Evolutionary conservation across 2,329 filamentous ascomycete genomes (phyloP).

Genomic region (Septoria linicola): DNA sequence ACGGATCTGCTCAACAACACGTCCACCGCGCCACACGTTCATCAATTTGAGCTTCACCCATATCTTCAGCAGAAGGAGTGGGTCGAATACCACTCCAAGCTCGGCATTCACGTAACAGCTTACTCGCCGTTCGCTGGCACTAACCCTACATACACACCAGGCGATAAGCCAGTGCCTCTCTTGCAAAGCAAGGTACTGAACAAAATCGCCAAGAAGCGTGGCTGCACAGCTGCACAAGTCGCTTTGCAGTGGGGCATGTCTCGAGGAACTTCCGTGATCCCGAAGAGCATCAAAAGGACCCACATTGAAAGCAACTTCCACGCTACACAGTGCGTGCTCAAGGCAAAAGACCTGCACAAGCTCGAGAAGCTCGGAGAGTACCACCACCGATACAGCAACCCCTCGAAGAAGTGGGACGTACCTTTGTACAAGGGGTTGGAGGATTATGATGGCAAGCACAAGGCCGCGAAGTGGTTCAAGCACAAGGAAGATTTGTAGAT

Average conservation of each 20-base stretch:
- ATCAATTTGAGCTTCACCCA: slow-evolving; percentile 37
- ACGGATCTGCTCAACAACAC: slow-evolving; percentile 30
- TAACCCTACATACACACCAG: slow-evolving; percentile 44
- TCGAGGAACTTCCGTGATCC: slow-evolving; percentile 55
- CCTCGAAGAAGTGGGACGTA: slow-evolving; percentile 40
- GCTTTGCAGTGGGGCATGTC: slow-evolving; percentile 57
- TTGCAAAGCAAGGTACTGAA: slow-evolving; percentile 61
- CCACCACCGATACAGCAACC: slow-evolving; percentile 31
- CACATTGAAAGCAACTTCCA: slow-evolving; percentile 36
- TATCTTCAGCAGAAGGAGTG: slow-evolving; percentile 32
- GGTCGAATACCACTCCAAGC: slow-evolving; percentile 27
- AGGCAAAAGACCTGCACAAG: slow-evolving; percentile 40
- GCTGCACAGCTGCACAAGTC: slow-evolving; percentile 57
- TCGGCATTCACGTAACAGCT: slow-evolving; percentile 32
- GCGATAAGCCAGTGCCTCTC: slow-evolving; percentile 27
- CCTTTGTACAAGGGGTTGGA: slow-evolving; percentile 44
- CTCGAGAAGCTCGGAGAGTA: slow-evolving; percentile 39
- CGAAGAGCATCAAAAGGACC: slow-evolving; percentile 46
- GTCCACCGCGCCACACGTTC: slow-evolving; percentile 28
- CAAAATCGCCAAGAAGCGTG: slow-evolving; percentile 63
- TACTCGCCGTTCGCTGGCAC: slow-evolving; percentile 35
- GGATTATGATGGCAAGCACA: slow-evolving; percentile 30
- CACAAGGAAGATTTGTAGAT: slow-evolving; percentile 2
- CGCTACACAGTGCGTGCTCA: slow-evolving; percentile 38
- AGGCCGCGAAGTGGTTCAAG: slow-evolving; percentile 21